These are phyloP conservation scores for Babesia ovis DNA, from an alignment of 169 alveolate species.

Conservation along the genomic window DNA sequence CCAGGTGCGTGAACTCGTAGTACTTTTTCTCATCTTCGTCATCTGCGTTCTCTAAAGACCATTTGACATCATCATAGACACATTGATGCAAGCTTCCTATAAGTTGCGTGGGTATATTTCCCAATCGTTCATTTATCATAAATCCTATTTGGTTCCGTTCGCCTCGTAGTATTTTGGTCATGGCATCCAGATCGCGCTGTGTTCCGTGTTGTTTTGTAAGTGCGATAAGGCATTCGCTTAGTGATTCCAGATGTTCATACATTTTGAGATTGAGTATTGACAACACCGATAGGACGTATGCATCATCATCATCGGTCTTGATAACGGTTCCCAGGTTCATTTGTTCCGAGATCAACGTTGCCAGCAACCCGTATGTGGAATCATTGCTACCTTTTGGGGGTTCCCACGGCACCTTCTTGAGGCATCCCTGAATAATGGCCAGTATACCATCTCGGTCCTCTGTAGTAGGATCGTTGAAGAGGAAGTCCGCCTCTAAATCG, in stretches of 20 bases:
- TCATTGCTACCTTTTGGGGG: conserved; percentile 17
- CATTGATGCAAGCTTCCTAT: conserved; percentile 51
- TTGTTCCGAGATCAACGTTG: conserved; percentile 46
- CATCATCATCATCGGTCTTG: conserved; percentile 34
- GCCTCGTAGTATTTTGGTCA: conserved; percentile 25
- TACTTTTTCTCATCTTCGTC: conserved; percentile 49
- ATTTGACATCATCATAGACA: conserved; percentile 45
- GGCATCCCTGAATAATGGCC: conserved; percentile 44
- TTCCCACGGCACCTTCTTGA: conserved; percentile 58
- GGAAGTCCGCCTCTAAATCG: conserved; percentile 53
- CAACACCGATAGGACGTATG: conserved; percentile 60
- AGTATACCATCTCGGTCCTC: conserved; percentile 54
- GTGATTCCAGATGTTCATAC: conserved; percentile 35
- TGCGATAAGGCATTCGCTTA: conserved; percentile 25
- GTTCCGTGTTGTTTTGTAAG: conserved; percentile 29
- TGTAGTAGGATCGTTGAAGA: conserved; percentile 51
- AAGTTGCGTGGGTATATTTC: conserved; percentile 54
- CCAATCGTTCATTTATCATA: conserved; percentile 53
- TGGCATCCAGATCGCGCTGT: conserved; percentile 25
- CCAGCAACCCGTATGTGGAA: conserved; percentile 27
- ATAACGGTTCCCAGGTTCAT: conserved; percentile 55
- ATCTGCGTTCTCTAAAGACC: conserved; percentile 54
- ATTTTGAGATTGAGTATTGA: conserved; percentile 33
- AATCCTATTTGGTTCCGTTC: conserved; percentile 51
- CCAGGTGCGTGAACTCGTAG: conserved; percentile 58